phyloP scores from a whole-genome alignment of 2,329 filamentous ascomycete species.

The Botrytis galanthina region DNA sequence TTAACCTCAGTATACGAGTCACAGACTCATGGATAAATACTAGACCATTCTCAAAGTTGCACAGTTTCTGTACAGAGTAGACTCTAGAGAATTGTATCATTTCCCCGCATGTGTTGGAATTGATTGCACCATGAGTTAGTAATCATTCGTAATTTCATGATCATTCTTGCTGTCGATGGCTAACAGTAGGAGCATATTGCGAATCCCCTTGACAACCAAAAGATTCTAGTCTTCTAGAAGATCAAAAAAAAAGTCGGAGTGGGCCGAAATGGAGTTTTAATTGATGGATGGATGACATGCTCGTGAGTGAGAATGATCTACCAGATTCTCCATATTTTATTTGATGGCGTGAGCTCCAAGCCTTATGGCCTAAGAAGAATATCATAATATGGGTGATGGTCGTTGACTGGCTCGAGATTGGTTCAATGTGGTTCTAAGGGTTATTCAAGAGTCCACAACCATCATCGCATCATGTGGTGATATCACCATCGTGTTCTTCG shows the following conservation, averaged over 20 bases:
- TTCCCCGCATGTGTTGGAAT: conserved; percentile 1
- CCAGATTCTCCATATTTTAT: conserved; percentile 16
- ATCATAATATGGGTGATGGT: background rate
- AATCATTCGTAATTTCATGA: background rate
- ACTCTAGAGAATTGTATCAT: background rate
- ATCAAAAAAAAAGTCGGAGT: conserved; percentile 5
- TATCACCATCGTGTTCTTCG: conserved; percentile 2
- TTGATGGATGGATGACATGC: background rate
- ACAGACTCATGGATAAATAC: background rate
- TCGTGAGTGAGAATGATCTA: background rate
- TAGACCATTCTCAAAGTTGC: background rate
- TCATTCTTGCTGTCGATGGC: background rate
- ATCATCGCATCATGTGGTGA: background rate
- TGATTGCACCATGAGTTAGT: background rate
- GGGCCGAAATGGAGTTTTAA: background rate
- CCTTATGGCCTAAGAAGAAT: conserved; percentile 1
- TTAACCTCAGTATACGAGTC: background rate
- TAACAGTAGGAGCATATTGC: background rate
- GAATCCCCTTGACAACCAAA: background rate
- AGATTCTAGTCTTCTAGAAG: conserved; percentile 5
- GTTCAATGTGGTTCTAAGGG: background rate
- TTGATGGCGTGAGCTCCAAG: conserved; percentile 12
- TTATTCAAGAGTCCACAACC: background rate
- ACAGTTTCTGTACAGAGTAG: no score
- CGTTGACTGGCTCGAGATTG: background rate